Evolutionary conservation across 2,329 filamentous ascomycete genomes (phyloP).

Genomic region (Chrysoporthe deuterocubensis): DNA sequence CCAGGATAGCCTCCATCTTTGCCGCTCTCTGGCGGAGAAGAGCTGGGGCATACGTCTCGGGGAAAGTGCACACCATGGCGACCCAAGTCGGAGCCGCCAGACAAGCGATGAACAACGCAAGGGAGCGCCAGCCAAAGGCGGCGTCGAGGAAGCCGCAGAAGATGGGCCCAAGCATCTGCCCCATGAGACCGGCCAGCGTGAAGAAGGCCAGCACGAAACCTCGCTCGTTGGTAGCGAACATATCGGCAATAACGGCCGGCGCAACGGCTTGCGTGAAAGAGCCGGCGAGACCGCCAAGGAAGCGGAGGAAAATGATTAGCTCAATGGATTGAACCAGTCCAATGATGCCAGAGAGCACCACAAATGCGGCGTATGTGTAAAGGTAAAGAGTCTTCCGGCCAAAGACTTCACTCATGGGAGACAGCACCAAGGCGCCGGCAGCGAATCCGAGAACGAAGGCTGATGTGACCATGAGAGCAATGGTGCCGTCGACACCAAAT

Average conservation of each 20-base stretch:
- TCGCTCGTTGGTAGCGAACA: slow-evolving; percentile 57
- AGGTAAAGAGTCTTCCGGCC: slow-evolving; percentile 63
- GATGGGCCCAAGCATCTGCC: slow-evolving; percentile 32
- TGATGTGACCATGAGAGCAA: slow-evolving; percentile 42
- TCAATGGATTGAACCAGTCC: slow-evolving; percentile 61
- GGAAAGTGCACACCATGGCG: slow-evolving; percentile 52
- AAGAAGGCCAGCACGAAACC: slow-evolving; percentile 67
- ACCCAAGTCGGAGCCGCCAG: slow-evolving; percentile 48
- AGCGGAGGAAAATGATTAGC: slow-evolving; percentile 64
- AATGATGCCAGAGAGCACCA: slow-evolving; percentile 64
- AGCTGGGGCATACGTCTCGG: slow-evolving; percentile 65
- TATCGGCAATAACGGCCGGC: slow-evolving; percentile 65
- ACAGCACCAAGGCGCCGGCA: slow-evolving; percentile 30
- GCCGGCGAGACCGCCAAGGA: slow-evolving; percentile 67
- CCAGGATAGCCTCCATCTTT: slow-evolving; percentile 53
- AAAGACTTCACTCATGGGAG: slow-evolving; percentile 53
- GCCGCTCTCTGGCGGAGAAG: slow-evolving; percentile 58
- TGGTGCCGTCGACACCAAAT: slow-evolving; percentile 43
- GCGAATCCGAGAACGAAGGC: slow-evolving; percentile 34
- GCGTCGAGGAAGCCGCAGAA: slow-evolving; percentile 31
- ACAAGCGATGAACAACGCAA: slow-evolving; percentile 29
- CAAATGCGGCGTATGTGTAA: slow-evolving; percentile 58
- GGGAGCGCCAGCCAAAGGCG: slow-evolving; percentile 30
- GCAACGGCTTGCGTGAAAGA: slow-evolving; percentile 66
- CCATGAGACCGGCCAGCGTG: slow-evolving; percentile 42